Evolutionary conservation across 345 rosid genomes (phyloP), one percentile per base, ranked within the genome.

Genomic region (Citrus hindsii): DNA sequence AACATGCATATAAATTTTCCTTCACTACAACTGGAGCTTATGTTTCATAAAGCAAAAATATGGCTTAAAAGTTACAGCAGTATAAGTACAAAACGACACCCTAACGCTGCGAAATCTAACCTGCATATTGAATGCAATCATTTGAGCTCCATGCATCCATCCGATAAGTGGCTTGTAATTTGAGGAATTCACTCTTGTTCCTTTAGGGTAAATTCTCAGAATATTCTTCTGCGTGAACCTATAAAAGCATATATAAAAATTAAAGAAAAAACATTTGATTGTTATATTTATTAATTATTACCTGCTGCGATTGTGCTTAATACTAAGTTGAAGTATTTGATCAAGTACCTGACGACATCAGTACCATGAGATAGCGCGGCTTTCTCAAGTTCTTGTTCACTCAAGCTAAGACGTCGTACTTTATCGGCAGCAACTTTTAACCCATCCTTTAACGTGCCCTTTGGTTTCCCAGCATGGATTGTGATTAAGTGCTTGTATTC

Each of bases 81-180:
- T 13, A 40, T 9, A 9, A 12, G 16, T 3, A 13, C 51, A 13
- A 46, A 46, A 46, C 51, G 18, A 12, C 51, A 46, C 18, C 18
- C 18, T 46, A 46, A 46, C 5, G n/a, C 7, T 18, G 73, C 53
- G 18, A 65, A 12, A n/a, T 19, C 33, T 30, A 48, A 30, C 96
- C 94, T 91, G 97, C 96, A 92, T 95, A 70, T 95, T 95, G 77
- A 95, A 95, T 73, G 99, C 99, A 79, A 96, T 88, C 99, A 96
- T 96, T 84, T 96, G 99, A 70, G 99, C 98, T 32, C 99, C 98
- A n/a, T 94, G 98, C 84, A 86, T 91, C 99, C 99, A 96, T 46
- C 97, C 98, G 16, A 90, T 74, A 37, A 86, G 86, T 5, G 99
- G 98, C 77, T 94, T 89, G 82, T 88, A 96, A 82, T 96, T 96